phyloP scores from a whole-genome alignment of 371 early-diverging fungal genomes.

The Actinomortierella wolfii region DNA sequence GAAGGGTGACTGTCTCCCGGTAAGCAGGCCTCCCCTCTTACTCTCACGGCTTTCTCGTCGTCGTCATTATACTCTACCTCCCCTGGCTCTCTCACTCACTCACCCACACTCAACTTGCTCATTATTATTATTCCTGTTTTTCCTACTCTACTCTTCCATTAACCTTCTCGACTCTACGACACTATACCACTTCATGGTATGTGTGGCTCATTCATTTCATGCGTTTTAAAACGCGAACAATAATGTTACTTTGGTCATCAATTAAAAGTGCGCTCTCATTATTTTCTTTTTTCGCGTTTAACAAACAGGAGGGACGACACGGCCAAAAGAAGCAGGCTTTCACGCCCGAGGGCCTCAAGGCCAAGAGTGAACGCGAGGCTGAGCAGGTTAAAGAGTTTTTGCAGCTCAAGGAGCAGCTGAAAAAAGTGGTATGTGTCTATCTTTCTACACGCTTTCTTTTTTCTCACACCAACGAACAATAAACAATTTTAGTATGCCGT shows the following conservation, averaged over 20 bases:
- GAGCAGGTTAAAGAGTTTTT: conserved; percentile 21
- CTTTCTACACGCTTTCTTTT: conserved; percentile 4
- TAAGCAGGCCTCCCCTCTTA: not conserved
- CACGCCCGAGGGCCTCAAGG: conserved; percentile 26
- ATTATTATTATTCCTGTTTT: too few species aligned
- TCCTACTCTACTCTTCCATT: too few species aligned
- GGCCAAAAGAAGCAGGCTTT: conserved; percentile 32
- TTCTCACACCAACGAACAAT: not conserved
- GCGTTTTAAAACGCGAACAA: conserved; percentile 6
- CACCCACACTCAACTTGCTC: too few species aligned
- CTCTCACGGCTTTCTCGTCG: not conserved
- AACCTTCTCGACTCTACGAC: too few species aligned
- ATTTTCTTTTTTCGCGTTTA: not conserved
- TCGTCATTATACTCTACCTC: conserved; percentile 5
- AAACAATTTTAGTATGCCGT: too few species aligned
- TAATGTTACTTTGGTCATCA: not conserved
- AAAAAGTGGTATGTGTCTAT: conserved; percentile 19
- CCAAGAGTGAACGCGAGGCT: conserved; percentile 20
- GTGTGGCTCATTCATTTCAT: conserved; percentile 1
- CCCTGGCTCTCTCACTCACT: too few species aligned
- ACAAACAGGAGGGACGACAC: conserved; percentile 26
- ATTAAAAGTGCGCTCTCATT: not conserved
- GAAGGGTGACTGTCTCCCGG: not conserved
- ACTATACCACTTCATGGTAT: too few species aligned
- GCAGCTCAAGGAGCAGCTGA: conserved; percentile 22